phyloP scores from a whole-genome alignment of 805 yeast genomes.

The Saturnispora hagleri region DNA sequence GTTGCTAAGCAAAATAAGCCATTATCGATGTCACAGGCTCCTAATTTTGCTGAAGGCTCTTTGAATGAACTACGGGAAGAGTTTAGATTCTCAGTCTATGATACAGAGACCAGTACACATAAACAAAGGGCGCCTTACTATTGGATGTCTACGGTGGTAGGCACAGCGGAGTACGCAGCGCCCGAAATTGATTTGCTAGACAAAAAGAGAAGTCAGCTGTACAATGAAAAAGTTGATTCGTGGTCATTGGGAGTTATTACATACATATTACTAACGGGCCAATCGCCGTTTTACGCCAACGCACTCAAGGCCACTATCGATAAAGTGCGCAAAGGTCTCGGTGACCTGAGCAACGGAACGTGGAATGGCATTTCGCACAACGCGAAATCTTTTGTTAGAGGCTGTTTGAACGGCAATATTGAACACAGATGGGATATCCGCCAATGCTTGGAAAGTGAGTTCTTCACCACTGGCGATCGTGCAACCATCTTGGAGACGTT shows the following conservation, averaged over 20 bases:
- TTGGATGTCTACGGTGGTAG: constrained; percentile 25
- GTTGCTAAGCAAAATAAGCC: constrained; percentile 26
- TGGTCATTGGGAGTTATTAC: constrained; percentile 62
- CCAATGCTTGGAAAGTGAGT: constrained; percentile 1
- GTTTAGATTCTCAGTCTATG: not conserved
- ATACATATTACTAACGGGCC: constrained; percentile 52
- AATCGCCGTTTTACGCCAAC: constrained; percentile 50
- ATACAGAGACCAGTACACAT: not conserved
- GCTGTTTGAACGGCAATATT: constrained; percentile 33
- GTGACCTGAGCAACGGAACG: constrained; percentile 30
- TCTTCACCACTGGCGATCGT: constrained; percentile 7
- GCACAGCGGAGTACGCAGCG: constrained; percentile 62
- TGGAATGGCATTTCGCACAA: constrained; percentile 34
- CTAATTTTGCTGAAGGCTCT: not conserved
- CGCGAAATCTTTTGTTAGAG: constrained; percentile 39
- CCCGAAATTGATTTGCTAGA: constrained; percentile 50
- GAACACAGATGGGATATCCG: constrained; percentile 10
- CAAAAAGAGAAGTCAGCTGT: constrained; percentile 14
- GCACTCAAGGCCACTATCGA: constrained; percentile 34
- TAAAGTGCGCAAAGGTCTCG: constrained; percentile 33
- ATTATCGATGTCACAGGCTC: constrained; percentile 5
- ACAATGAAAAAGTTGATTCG: constrained; percentile 50
- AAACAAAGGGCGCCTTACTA: not conserved
- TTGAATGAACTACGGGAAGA: not conserved
- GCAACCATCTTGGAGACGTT: not conserved